Conservation (phyloP, 2,329 filamentous ascomycete genomes). For the Trichoderma oligosporum region DNA sequence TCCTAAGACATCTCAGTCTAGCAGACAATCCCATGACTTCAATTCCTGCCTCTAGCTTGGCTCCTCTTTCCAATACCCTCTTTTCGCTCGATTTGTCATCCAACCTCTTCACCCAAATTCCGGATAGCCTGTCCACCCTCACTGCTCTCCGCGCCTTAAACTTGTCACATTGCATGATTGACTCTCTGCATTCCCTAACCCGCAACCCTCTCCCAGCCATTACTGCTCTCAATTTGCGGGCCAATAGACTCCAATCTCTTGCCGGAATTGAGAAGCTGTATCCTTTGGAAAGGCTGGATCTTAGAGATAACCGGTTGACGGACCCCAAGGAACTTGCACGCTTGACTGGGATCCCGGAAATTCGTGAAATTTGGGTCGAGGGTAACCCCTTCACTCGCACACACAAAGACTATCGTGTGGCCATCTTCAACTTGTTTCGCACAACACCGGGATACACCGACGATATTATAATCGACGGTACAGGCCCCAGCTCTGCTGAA, state of each 20-base stretch:
- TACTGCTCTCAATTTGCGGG: conserved; percentile 84
- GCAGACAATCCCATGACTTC: conserved; percentile 87
- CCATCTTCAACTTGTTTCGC: conserved; percentile 94
- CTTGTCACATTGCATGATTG: conserved; percentile 96
- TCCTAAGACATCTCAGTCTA: conserved; percentile 85
- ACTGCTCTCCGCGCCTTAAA: conserved; percentile 89
- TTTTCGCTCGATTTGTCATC: conserved; percentile 89
- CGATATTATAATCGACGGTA: conserved; percentile 84
- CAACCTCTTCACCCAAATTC: conserved; percentile 91
- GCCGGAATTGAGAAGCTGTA: conserved; percentile 86
- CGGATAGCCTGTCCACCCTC: conserved; percentile 81
- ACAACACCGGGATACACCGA: conserved; percentile 84
- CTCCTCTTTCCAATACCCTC: conserved; percentile 79
- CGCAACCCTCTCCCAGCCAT: conserved; percentile 88
- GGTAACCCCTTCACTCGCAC: conserved; percentile 90
- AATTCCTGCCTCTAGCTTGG: conserved; percentile 70
- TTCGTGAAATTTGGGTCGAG: conserved; percentile 87
- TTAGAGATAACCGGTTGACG: conserved; percentile 85
- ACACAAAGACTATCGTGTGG: conserved; percentile 78
- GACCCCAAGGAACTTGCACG: conserved; percentile 89
- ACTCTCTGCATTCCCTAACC: conserved; percentile 81
- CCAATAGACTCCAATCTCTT: conserved; percentile 80
- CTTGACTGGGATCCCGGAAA: conserved; percentile 83
- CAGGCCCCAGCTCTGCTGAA: conserved; percentile 79
- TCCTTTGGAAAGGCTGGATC: conserved; percentile 82